Percentiles rank a stretch among this genome's conserved stretches.
Evolutionary conservation across 169 alveolate genomes (phyloP).

Genomic region (Besnoitia besnoiti): DNA sequence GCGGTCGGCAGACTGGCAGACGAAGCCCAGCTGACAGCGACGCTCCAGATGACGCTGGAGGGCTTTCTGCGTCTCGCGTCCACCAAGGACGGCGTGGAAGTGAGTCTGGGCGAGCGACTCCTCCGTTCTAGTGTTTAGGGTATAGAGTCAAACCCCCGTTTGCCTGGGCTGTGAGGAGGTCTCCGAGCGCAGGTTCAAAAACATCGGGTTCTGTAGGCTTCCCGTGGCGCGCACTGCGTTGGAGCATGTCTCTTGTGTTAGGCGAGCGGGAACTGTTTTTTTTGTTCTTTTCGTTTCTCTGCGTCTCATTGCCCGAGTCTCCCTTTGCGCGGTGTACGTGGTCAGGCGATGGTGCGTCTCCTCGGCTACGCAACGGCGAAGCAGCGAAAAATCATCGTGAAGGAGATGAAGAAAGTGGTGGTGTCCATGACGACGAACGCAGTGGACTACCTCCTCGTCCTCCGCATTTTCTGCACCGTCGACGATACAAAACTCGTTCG

Average conservation of each 20-base stretch:
- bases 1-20: conserved; percentile 33
- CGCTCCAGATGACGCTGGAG: background rate
- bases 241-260: no score
- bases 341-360: conserved; percentile 54
- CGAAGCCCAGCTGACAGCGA: background rate
- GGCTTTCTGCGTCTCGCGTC: conserved; percentile 50
- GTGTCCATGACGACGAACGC: conserved; percentile 38
- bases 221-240: no score
- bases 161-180: no score
- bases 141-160: no score
- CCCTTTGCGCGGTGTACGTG: background rate
- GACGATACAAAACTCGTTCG: conserved; percentile 55
- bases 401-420: conserved; percentile 42
- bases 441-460: conserved; percentile 45
- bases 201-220: no score
- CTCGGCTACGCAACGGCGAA: conserved; percentile 64
- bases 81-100: conserved; percentile 51
- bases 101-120: background rate
- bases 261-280: no score
- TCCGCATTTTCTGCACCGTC: conserved; percentile 54
- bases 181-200: no score
- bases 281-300: background rate
- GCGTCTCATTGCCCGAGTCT: background rate
- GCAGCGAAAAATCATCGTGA: conserved; percentile 44
- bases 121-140: no score